Percentiles rank a stretch among this genome's conserved stretches.
Conservation (phyloP, 192 early-diverging fungal genomes). For the Podila epigama region DNA sequence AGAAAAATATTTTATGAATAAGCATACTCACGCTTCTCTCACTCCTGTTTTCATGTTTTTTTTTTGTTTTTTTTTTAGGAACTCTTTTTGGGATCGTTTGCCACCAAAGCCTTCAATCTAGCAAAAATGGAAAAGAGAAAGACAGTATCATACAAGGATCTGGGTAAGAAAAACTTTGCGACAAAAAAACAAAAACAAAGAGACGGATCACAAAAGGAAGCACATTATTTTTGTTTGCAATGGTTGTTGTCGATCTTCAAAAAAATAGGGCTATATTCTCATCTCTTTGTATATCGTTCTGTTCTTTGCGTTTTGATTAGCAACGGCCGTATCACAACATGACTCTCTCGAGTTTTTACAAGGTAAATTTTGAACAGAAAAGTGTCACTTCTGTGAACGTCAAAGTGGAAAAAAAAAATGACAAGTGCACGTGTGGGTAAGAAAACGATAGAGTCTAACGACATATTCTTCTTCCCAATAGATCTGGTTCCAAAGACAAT, state of each 20-base stretch:
- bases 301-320: too few species aligned
- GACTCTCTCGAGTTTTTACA: slow-evolving; percentile 48
- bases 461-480: not conserved
- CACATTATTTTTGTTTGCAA: not conserved
- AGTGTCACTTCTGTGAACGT: not conserved
- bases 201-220: not conserved
- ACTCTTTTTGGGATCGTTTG: slow-evolving; percentile 73
- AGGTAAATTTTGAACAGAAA: slow-evolving; percentile 12
- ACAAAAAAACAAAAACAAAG: not conserved
- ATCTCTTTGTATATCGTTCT: not conserved
- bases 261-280: not conserved
- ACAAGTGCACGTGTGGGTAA: not conserved
- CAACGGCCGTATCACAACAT: slow-evolving; percentile 37
- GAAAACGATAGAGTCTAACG: not conserved
- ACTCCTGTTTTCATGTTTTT: not conserved
- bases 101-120: slow-evolving; percentile 65
- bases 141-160: slow-evolving; percentile 75
- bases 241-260: slow-evolving; percentile 46
- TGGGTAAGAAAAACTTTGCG: too few species aligned
- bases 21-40: not conserved
- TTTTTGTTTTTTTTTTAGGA: slow-evolving; percentile 50
- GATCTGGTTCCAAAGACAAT: slow-evolving; percentile 58
- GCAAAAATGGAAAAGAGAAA: slow-evolving; percentile 74
- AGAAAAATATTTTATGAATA: not conserved
- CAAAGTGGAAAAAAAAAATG: not conserved